phyloP scores from a whole-genome alignment of 1,284 basidiomycete genomes.

The Puccinia coronata region DNA sequence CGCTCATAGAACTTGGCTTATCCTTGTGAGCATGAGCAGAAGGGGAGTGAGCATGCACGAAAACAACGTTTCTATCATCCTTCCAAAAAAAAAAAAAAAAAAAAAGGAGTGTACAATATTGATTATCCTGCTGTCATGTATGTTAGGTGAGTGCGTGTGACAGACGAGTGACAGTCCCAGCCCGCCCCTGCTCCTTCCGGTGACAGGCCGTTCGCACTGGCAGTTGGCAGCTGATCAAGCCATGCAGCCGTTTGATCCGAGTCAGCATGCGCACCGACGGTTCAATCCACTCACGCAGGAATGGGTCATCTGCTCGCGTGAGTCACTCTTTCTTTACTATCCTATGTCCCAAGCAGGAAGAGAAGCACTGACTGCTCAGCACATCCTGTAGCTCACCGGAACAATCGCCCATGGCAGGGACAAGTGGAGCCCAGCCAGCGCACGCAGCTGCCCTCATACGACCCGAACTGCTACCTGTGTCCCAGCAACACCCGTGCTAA shows the following conservation, averaged over 20 bases:
- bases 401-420: constrained; percentile 78
- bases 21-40: no score
- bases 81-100: no score
- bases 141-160: background rate
- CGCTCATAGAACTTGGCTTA: no score
- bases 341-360: background rate
- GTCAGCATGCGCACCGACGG: constrained; percentile 37
- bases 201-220: background rate
- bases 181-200: background rate
- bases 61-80: no score
- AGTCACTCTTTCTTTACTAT: constrained; percentile 22
- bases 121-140: background rate
- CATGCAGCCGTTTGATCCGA: constrained; percentile 30
- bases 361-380: background rate
- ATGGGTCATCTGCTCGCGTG: constrained; percentile 66
- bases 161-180: constrained; percentile 4
- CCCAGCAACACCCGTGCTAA: constrained; percentile 81
- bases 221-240: no score
- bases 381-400: constrained; percentile 59
- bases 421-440: constrained; percentile 71
- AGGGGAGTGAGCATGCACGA: no score
- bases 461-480: constrained; percentile 83
- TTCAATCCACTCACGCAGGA: constrained; percentile 60
- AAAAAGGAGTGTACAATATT: background rate
- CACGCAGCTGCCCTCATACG: constrained; percentile 67